These are phyloP conservation scores for Neurospora sp. DNA, from an alignment of 495 filamentous ascomycete species.

Conservation along the genomic window DNA sequence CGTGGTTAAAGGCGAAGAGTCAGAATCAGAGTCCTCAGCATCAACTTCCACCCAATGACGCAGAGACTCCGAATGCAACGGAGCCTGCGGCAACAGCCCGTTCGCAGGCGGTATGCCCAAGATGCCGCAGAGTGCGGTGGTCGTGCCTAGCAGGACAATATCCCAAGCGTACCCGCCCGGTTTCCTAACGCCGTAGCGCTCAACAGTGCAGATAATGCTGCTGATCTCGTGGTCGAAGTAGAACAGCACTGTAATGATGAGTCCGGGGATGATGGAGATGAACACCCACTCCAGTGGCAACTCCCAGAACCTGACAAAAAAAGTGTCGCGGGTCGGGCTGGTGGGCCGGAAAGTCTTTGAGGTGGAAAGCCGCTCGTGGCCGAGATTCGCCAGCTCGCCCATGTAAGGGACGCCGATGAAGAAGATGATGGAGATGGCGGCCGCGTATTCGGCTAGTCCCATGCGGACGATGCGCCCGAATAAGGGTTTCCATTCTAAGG, in stretches of 20 bases:
- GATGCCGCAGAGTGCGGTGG: conserved; percentile 59
- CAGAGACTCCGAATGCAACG: conserved; percentile 57
- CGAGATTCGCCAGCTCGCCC: conserved; percentile 51
- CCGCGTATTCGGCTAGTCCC: conserved; percentile 57
- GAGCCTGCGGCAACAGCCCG: conserved; percentile 60
- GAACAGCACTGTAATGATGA: conserved; percentile 61
- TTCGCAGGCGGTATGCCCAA: conserved; percentile 62
- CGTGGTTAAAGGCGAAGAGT: not conserved
- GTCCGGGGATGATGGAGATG: conserved; percentile 51
- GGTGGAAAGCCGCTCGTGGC: conserved; percentile 52
- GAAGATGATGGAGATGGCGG: conserved; percentile 60
- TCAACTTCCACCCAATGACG: conserved; percentile 43
- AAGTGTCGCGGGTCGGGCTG: conserved; percentile 44
- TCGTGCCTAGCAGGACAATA: conserved; percentile 55
- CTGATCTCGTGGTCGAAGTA: conserved; percentile 70
- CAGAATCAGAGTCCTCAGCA: conserved; percentile 11
- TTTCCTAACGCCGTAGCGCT: conserved; percentile 55
- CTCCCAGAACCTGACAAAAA: conserved; percentile 59
- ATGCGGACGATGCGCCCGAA: conserved; percentile 59
- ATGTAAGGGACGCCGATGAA: conserved; percentile 58
- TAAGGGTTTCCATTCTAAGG: conserved; percentile 53
- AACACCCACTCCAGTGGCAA: conserved; percentile 53
- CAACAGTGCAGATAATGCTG: conserved; percentile 64
- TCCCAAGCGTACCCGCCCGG: conserved; percentile 65
- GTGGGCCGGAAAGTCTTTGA: conserved; percentile 50